phyloP scores from a whole-genome alignment of 306 rosid genomes.

The Vicia faba region DNA sequence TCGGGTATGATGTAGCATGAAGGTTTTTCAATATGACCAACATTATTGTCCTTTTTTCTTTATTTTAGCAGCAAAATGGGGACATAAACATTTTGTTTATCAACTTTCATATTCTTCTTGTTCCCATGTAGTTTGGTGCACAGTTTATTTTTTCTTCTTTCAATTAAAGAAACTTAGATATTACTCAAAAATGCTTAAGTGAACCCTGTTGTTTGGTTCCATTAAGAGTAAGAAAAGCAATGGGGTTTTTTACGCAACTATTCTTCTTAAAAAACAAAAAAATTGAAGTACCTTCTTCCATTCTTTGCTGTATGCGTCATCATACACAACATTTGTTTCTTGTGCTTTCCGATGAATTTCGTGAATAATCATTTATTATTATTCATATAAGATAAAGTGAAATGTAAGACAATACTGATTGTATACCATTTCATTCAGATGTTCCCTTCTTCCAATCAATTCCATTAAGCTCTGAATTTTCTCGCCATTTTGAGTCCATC shows the following conservation, averaged over 20 bases:
- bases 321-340: neutral
- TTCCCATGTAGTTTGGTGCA: slow-evolving; percentile 29
- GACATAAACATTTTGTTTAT: slow-evolving; percentile 14
- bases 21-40: neutral
- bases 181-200: slow-evolving; percentile 2
- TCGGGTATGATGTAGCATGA: slow-evolving; percentile 67
- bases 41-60: slow-evolving; percentile 26
- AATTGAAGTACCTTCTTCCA: slow-evolving; percentile 8
- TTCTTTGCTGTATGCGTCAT: slow-evolving; percentile 16
- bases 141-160: neutral
- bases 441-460: slow-evolving; percentile 21
- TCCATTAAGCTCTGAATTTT: slow-evolving; percentile 21
- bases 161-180: slow-evolving; percentile 26
- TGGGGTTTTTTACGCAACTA: slow-evolving; percentile 7
- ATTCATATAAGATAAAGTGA: neutral
- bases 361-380: slow-evolving; percentile 13
- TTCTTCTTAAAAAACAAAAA: slow-evolving; percentile 8
- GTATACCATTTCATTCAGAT: slow-evolving; percentile 12
- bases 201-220: slow-evolving; percentile 26
- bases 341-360: slow-evolving; percentile 11
- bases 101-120: slow-evolving; percentile 15
- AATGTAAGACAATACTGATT: slow-evolving; percentile 11
- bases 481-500: slow-evolving; percentile 1
- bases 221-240: slow-evolving; percentile 22
- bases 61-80: slow-evolving; percentile 20